Evolutionary conservation across 2,329 filamentous ascomycete genomes (phyloP).

Genomic region (Monosporascus sp.): DNA sequence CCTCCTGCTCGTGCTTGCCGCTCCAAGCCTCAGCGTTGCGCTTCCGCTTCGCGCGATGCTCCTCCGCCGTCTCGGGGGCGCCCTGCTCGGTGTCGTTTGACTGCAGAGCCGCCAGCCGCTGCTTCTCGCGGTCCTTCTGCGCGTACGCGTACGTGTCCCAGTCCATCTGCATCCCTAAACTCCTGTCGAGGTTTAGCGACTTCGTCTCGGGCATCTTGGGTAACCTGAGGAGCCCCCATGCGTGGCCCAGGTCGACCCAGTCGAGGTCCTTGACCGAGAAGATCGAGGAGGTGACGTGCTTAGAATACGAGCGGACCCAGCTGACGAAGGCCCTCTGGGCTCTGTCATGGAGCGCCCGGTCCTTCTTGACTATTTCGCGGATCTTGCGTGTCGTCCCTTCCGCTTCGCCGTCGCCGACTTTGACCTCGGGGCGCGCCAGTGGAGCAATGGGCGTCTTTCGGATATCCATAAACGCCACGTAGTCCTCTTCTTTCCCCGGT

Average conservation of each 20-base stretch:
- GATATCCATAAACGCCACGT: constrained; percentile 78
- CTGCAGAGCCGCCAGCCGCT: constrained; percentile 49
- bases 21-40: constrained; percentile 68
- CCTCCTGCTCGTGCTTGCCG: constrained; percentile 61
- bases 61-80: constrained; percentile 31
- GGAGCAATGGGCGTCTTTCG: constrained; percentile 76
- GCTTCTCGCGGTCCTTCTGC: constrained; percentile 65
- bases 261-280: constrained; percentile 78
- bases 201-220: constrained; percentile 92
- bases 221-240: constrained; percentile 80
- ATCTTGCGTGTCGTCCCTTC: constrained; percentile 52
- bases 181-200: constrained; percentile 63
- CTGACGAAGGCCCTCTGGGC: constrained; percentile 88
- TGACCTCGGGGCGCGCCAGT: constrained; percentile 51
- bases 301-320: constrained; percentile 87
- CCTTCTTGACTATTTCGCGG: constrained; percentile 47
- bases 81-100: constrained; percentile 23
- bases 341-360: constrained; percentile 69
- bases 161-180: constrained; percentile 57
- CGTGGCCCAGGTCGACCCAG: constrained; percentile 74
- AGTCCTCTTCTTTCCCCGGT: constrained; percentile 82
- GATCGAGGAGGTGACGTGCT: constrained; percentile 86
- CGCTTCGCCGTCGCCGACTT: constrained; percentile 57
- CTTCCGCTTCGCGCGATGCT: constrained; percentile 47
- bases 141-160: constrained; percentile 65